These are phyloP conservation scores for Stagonosporopsis cucurbitacearum DNA, from an alignment of 2,329 filamentous ascomycete species.

Conservation along the genomic window DNA sequence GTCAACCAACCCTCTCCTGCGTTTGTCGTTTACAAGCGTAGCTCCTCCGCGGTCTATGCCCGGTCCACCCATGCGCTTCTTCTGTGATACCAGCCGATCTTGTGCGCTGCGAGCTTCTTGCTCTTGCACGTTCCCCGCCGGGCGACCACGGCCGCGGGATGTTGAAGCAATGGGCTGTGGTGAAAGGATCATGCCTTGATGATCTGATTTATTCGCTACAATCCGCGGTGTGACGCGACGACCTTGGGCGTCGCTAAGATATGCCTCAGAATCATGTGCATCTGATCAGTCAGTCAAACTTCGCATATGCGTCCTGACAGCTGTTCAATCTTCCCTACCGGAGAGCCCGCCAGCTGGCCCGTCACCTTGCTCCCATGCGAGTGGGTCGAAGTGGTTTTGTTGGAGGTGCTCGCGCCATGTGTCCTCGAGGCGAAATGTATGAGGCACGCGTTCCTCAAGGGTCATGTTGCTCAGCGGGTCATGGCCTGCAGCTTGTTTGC, in stretches of 20 bases:
- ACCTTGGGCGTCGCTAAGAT: slow-evolving; percentile 56
- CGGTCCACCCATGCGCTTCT: slow-evolving; percentile 58
- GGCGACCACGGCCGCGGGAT: slow-evolving; percentile 43
- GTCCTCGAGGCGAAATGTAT: slow-evolving; percentile 48
- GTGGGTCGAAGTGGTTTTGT: slow-evolving; percentile 57
- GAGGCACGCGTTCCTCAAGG: slow-evolving; percentile 28
- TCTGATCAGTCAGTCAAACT: slow-evolving; percentile 38
- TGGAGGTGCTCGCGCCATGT: slow-evolving; percentile 61
- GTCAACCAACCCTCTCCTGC: slow-evolving; percentile 58
- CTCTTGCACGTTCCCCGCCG: slow-evolving; percentile 42
- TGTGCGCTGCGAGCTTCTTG: slow-evolving; percentile 56
- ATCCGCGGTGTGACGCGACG: slow-evolving; percentile 57
- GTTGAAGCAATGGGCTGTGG: slow-evolving; percentile 27
- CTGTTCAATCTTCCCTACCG: slow-evolving; percentile 57
- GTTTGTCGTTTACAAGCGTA: slow-evolving; percentile 59
- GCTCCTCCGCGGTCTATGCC: slow-evolving; percentile 62
- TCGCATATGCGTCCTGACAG: slow-evolving; percentile 11
- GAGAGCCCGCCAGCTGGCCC: slow-evolving; percentile 61
- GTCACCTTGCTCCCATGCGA: slow-evolving; percentile 66
- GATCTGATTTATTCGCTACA: slow-evolving; percentile 26
- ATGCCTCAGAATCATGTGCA: slow-evolving; percentile 53
- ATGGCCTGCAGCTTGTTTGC: slow-evolving; percentile 30
- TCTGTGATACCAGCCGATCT: slow-evolving; percentile 56
- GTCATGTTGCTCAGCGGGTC: slow-evolving; percentile 34
- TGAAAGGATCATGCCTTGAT: slow-evolving; percentile 10